Conservation (phyloP, 129 eudicot species). For the Artemisia annua region DNA sequence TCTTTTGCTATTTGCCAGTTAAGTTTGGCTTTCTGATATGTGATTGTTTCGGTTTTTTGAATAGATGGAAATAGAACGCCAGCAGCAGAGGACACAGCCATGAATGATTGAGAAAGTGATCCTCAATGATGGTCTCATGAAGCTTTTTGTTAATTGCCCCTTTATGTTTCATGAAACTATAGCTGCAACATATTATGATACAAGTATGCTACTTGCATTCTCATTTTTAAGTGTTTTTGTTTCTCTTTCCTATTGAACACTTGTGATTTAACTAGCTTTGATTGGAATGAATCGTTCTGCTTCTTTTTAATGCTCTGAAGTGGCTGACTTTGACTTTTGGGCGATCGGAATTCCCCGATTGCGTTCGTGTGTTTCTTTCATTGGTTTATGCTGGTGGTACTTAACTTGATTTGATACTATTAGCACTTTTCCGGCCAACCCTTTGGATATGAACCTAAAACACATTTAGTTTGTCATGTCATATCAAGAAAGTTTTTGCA, state of each 20-base stretch:
- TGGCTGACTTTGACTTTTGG: not conserved
- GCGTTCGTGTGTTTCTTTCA: too few species aligned
- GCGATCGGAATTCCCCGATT: too few species aligned
- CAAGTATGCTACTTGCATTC: constrained; percentile 34
- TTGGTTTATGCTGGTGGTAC: too few species aligned
- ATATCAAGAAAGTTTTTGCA: too few species aligned
- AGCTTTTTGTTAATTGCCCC: constrained; percentile 9
- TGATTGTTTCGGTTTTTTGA: constrained; percentile 9
- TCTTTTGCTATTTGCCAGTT: not conserved
- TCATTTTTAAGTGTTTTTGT: not conserved
- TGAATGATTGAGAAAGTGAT: constrained; percentile 35
- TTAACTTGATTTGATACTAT: too few species aligned
- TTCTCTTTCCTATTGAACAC: constrained; percentile 14
- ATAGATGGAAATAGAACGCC: constrained; percentile 30
- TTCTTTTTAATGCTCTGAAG: not conserved
- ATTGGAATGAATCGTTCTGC: constrained; percentile 12
- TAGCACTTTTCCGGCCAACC: too few species aligned
- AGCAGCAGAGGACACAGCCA: constrained; percentile 21
- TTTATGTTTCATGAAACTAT: constrained; percentile 24
- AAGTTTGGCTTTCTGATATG: not conserved
- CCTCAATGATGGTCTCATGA: constrained; percentile 26
- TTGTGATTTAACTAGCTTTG: constrained; percentile 18
- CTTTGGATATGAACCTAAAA: too few species aligned
- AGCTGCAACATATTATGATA: constrained; percentile 26
- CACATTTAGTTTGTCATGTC: too few species aligned